These are phyloP conservation scores for Epichloe bromicola DNA, from an alignment of 2,329 filamentous ascomycete species.

Conservation along the genomic window DNA sequence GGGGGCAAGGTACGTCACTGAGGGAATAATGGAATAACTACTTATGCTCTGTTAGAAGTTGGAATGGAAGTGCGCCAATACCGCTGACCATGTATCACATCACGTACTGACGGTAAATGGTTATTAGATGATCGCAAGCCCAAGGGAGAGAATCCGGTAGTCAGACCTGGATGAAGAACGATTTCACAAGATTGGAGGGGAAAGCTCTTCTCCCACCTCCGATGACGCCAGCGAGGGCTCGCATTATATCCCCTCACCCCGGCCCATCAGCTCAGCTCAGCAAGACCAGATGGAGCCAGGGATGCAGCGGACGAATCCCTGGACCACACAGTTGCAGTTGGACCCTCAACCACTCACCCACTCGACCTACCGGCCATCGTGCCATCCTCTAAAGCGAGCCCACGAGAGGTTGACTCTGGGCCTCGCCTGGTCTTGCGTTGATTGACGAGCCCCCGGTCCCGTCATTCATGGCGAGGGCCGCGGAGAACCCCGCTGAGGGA, in stretches of 20 bases:
- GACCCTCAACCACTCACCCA: neutral
- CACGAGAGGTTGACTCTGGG: neutral
- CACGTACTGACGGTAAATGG: neutral
- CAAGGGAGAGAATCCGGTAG: neutral
- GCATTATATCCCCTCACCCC: neutral
- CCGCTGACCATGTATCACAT: neutral
- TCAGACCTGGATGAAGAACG: neutral
- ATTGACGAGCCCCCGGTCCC: neutral
- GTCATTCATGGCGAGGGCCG: neutral
- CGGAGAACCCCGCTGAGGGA: neutral
- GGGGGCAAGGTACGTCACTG: neutral
- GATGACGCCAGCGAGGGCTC: conserved; percentile 1
- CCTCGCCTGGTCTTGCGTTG: neutral
- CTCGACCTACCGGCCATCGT: neutral
- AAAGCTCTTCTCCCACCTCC: neutral
- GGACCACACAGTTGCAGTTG: neutral
- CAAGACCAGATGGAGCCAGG: neutral
- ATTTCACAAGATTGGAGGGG: neutral
- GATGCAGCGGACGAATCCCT: neutral
- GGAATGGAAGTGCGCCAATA: neutral
- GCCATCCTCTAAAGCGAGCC: neutral
- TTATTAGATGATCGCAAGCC: neutral
- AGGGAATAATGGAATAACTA: neutral
- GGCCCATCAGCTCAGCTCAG: neutral
- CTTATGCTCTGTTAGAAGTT: neutral